phyloP scores from a whole-genome alignment of 2,329 filamentous ascomycete species.

The Talaromyces sp. region DNA sequence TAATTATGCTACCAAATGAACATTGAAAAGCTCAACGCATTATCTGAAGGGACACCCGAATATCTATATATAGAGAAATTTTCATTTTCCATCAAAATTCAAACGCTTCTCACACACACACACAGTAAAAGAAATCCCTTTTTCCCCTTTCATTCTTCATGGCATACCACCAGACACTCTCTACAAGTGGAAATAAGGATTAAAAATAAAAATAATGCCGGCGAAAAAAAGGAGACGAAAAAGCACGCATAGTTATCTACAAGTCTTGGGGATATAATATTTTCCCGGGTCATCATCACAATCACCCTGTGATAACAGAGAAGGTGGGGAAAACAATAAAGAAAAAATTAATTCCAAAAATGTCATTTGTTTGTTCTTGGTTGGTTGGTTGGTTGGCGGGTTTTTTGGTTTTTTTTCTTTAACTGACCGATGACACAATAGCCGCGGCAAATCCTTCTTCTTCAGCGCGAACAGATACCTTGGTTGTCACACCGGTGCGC shows the following conservation, averaged over 20 bases:
- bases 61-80: background rate
- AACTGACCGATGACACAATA: slow-evolving; percentile 80
- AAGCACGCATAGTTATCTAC: background rate
- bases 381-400: background rate
- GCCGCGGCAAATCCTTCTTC: slow-evolving; percentile 85
- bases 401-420: slow-evolving; percentile 26
- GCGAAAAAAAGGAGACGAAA: background rate
- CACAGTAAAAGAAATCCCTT: background rate
- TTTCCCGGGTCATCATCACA: background rate
- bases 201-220: background rate
- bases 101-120: background rate
- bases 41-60: background rate
- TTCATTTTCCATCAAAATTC: background rate
- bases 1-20: too few species aligned
- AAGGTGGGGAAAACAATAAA: background rate
- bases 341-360: background rate
- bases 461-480: slow-evolving; percentile 87
- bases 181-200: background rate
- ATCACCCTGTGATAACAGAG: background rate
- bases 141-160: background rate
- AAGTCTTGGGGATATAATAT: background rate
- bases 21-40: background rate
- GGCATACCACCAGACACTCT: background rate
- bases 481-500: slow-evolving; percentile 91
- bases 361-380: background rate